Base-by-base conservation (phyloP, 2,329 filamentous ascomycete species). In the Hymenoscyphus salicellus region DNA sequence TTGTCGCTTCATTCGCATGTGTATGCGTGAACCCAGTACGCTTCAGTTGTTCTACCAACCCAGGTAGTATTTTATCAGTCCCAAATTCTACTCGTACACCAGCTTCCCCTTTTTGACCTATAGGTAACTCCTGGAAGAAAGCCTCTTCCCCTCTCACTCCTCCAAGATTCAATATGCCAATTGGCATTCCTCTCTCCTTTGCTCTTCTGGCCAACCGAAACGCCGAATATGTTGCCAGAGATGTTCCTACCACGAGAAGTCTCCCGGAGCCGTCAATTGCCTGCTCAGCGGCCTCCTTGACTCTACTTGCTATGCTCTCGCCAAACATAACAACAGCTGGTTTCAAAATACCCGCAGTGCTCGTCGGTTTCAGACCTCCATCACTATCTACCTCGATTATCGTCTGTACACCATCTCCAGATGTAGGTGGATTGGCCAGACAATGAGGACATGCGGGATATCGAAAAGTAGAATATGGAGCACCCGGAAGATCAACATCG, bases 261-360 rank as follows among this genome's bases (percentile, higher is more conserved):
- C 86, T 86, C 5, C 87, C 87, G 1, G 92, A 90, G 32, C 84
- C 83, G 72, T 97, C 91, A 59, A 98, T 86, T 14, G 90, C 90
- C 32, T 86, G 79, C 74, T 98, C 93, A 1, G 93, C 94, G 0
- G 87, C 87, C 1, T 80, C 77, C 76, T 96, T 97, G 41, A 93
- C 88, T 1, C 78, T 73, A 1, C 79, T 77, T 0, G 85, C 81
- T 59, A 98, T 96, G 65, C 87, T 93, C 78, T 98, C 95, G 17
- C 95, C 95, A 76, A 98, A 98, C 92, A 98, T 97, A 72, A 93
- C 88, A 1, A 99, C 93, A 0, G 91, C 91, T 3, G 95, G 95
- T 75, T 98, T 98, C 63, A 99, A 77, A 43, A 98, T 86, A 1
- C 94, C 95, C 0, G 87, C 91, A 1, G 84, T 87, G 70, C 86